Base-by-base conservation (phyloP, 1,284 basidiomycete genomes). In the Sporisorium reilianum region DNA sequence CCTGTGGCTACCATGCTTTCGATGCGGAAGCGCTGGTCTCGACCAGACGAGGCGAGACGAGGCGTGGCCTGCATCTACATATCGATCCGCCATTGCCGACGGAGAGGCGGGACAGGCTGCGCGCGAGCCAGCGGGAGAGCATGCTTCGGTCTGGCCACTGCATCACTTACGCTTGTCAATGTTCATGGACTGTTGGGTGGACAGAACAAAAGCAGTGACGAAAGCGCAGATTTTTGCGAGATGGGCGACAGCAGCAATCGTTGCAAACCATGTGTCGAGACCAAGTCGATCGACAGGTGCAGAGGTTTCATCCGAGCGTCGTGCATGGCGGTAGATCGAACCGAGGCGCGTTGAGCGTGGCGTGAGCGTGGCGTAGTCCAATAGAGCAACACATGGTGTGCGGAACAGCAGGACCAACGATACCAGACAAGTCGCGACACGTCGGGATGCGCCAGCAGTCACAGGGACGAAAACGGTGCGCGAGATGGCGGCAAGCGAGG, bases 141-240 rank as follows among this genome's bases (percentile, higher is more conserved):
- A 44, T 45, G 41, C 40, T 5, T 30, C 25, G 5, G 28, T 22
- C 11, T n/a, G 32, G 40, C 41, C 41, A 18, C n/a, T 45, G 44
- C 11, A 34, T 22, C 20, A 79, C 78, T 62, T 54, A 79, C 78
- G 77, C 71, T 80, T 80, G 77, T 80, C 78, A 46, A 80, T 69
- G 68, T 80, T 80, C 59, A 76, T 72, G 38, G 77, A 68, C 78
- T 79, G 72, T 77, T 56, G 60, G 18, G 16, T 16, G 2, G 26
- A 54, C 67, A 61, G 62, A 46, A 22, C 5, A 34, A 20, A 34
- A 25, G 16, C 53, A 70, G 44, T n/a, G 67, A 61, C 49, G 30
- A 2, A 26, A 36, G 25, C 55, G 62, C 25, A 36, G 20, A 20
- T 12, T 8, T n/a, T 9, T 10, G 23, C 38, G 32, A 18, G 11